Evolutionary conservation across 2,329 filamentous ascomycete genomes (phyloP).

Genomic region (Xylariales sp.): DNA sequence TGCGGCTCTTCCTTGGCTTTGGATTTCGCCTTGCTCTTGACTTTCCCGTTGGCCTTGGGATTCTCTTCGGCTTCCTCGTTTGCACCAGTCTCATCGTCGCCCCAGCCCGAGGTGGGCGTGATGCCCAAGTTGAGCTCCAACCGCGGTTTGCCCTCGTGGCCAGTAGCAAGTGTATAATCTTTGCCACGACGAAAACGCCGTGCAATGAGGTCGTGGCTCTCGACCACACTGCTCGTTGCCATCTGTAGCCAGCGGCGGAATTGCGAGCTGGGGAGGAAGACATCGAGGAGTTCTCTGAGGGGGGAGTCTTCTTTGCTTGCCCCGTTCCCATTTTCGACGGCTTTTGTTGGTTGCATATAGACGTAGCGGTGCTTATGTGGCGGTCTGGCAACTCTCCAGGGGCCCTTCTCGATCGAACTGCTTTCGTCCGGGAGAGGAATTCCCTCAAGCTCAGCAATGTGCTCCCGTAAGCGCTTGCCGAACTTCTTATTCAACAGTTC

Average conservation of each 20-base stretch:
- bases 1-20: conserved; percentile 21
- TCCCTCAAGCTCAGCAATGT: conserved; percentile 63
- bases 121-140: conserved; percentile 84
- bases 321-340: conserved; percentile 13
- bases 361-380: conserved; percentile 95
- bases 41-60: conserved; percentile 20
- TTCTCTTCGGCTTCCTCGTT: conserved; percentile 40
- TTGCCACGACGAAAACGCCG: conserved; percentile 80
- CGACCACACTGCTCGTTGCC: conserved; percentile 70
- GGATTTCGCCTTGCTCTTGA: conserved; percentile 24
- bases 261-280: conserved; percentile 75
- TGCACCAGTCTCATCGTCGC: conserved; percentile 58
- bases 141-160: conserved; percentile 71
- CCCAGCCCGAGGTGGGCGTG: conserved; percentile 83
- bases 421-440: conserved; percentile 41
- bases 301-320: conserved; percentile 40
- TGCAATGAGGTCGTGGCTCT: conserved; percentile 72
- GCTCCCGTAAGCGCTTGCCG: conserved; percentile 62
- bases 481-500: conserved; percentile 78
- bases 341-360: conserved; percentile 60
- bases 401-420: conserved; percentile 52
- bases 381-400: conserved; percentile 75
- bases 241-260: conserved; percentile 89
- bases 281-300: conserved; percentile 73
- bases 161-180: conserved; percentile 91